These are phyloP conservation scores for Myochromella boudieri DNA, from an alignment of 768 basidiomycete genomes.

Conservation along the genomic window DNA sequence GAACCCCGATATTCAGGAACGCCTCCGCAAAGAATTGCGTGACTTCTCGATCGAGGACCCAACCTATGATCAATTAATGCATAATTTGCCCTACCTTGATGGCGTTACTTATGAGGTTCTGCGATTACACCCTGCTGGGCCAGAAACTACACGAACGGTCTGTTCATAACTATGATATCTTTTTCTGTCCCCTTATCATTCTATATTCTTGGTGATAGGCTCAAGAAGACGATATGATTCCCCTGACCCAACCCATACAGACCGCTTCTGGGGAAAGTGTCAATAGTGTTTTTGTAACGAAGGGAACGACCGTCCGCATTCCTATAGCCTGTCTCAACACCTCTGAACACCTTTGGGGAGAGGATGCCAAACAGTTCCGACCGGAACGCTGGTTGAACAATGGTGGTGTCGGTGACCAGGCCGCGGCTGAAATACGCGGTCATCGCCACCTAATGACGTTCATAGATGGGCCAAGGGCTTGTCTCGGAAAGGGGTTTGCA, in stretches of 20 bases:
- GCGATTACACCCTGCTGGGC: conserved; percentile 37
- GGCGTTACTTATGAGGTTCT: conserved; percentile 40
- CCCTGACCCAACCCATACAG: conserved; percentile 30
- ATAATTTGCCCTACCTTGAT: conserved; percentile 17
- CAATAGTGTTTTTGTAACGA: conserved; percentile 32
- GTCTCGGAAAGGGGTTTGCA: conserved; percentile 44
- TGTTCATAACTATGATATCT: background rate
- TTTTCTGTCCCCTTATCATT: background rate
- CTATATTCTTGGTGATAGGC: conserved; percentile 24
- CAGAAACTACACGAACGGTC: conserved; percentile 16
- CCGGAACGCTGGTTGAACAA: conserved; percentile 46
- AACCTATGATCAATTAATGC: conserved; percentile 11
- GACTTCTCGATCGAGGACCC: conserved; percentile 9
- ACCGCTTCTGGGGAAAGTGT: conserved; percentile 26
- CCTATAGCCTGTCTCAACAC: conserved; percentile 41
- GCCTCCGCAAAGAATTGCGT: conserved; percentile 30
- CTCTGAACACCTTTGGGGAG: conserved; percentile 41
- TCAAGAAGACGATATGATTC: conserved; percentile 35
- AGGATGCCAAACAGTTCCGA: conserved; percentile 40
- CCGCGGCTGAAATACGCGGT: conserved; percentile 33
- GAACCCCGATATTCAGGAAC: conserved; percentile 28
- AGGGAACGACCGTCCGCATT: conserved; percentile 36
- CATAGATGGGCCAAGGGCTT: conserved; percentile 43
- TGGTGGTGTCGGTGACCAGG: conserved; percentile 11
- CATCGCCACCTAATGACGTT: conserved; percentile 43